A percentile compares a stretch with the other conserved stretches of the same genome.
phyloP scores from a whole-genome alignment of 805 yeast species.

The Cyberlindnera maritima region DNA sequence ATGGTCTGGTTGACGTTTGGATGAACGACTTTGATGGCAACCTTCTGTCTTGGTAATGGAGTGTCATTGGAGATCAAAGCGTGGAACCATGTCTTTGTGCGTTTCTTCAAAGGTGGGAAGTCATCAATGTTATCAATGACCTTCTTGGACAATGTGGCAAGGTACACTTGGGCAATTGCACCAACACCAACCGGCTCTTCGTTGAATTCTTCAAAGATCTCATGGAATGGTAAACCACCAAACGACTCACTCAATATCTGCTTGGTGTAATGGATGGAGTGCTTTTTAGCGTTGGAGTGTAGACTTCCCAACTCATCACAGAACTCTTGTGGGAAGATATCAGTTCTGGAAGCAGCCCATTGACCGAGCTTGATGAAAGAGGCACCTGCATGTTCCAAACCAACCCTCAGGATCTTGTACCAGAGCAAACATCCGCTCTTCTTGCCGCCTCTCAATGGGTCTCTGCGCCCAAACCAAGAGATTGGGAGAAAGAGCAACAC shows the following conservation, averaged over 20 bases:
- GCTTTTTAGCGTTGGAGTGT: slow-evolving; percentile 83
- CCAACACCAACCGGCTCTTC: slow-evolving; percentile 91
- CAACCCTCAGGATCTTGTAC: slow-evolving; percentile 61
- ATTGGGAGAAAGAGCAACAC: slow-evolving; percentile 65
- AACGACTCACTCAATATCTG: slow-evolving; percentile 58
- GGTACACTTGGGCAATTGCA: slow-evolving; percentile 95
- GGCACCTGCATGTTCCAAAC: slow-evolving; percentile 87
- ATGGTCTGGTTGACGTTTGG: slow-evolving; percentile 76
- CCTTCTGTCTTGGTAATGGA: slow-evolving; percentile 48
- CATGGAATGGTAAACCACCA: slow-evolving; percentile 50
- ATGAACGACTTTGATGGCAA: slow-evolving; percentile 90
- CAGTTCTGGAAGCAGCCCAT: slow-evolving; percentile 98
- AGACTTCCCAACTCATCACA: slow-evolving; percentile 74
- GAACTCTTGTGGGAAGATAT: slow-evolving; percentile 76
- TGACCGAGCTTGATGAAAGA: slow-evolving; percentile 91
- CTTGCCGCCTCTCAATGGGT: slow-evolving; percentile 31
- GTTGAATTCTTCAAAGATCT: slow-evolving; percentile 76
- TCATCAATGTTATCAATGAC: slow-evolving; percentile 38
- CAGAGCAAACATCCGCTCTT: slow-evolving; percentile 66
- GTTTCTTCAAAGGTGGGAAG: slow-evolving; percentile 21
- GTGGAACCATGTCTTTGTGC: slow-evolving; percentile 21
- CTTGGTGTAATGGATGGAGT: slow-evolving; percentile 60
- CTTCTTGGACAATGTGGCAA: slow-evolving; percentile 56
- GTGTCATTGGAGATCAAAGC: slow-evolving; percentile 11
- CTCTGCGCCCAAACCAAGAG: slow-evolving; percentile 29